These are phyloP conservation scores for Albophoma yamanashiensis DNA, from an alignment of 2,329 filamentous ascomycete genomes.

Conservation along the genomic window DNA sequence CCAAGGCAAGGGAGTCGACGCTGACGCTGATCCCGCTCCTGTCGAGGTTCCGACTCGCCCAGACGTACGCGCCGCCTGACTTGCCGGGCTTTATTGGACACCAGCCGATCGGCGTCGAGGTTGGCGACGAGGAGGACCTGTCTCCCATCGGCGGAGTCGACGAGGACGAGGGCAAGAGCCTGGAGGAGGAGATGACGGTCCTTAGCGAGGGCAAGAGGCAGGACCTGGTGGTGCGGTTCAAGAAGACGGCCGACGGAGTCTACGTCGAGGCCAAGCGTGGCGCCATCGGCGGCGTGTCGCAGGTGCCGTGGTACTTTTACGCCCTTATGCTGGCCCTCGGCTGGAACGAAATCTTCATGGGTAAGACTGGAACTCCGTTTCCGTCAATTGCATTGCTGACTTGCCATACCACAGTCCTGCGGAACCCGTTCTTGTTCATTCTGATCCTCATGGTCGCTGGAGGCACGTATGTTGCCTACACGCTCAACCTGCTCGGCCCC, in stretches of 20 bases:
- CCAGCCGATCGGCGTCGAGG: constrained; percentile 61
- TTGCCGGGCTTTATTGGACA: constrained; percentile 74
- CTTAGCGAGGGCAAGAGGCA: constrained; percentile 82
- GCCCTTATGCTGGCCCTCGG: constrained; percentile 77
- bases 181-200: constrained; percentile 96
- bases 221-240: constrained; percentile 88
- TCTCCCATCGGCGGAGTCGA: constrained; percentile 86
- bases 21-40: constrained; percentile 83
- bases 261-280: constrained; percentile 97
- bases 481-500: constrained; percentile 87
- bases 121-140: constrained; percentile 84
- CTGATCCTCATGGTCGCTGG: constrained; percentile 68
- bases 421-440: constrained; percentile 88
- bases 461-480: constrained; percentile 82
- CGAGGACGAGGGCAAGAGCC: constrained; percentile 84
- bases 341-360: constrained; percentile 97
- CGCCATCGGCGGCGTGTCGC: constrained; percentile 88
- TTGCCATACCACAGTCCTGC: constrained; percentile 54
- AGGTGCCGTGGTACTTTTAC: constrained; percentile 93
- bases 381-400: background rate
- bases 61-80: constrained; percentile 68
- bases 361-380: constrained; percentile 40
- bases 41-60: constrained; percentile 67
- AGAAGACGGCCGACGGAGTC: constrained; percentile 95
- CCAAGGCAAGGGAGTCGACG: constrained; percentile 82